Percentiles rank a stretch among this genome's conserved stretches.
Evolutionary conservation across 1,284 basidiomycete genomes (phyloP).

Genomic region (Leccinum subrobustum): DNA sequence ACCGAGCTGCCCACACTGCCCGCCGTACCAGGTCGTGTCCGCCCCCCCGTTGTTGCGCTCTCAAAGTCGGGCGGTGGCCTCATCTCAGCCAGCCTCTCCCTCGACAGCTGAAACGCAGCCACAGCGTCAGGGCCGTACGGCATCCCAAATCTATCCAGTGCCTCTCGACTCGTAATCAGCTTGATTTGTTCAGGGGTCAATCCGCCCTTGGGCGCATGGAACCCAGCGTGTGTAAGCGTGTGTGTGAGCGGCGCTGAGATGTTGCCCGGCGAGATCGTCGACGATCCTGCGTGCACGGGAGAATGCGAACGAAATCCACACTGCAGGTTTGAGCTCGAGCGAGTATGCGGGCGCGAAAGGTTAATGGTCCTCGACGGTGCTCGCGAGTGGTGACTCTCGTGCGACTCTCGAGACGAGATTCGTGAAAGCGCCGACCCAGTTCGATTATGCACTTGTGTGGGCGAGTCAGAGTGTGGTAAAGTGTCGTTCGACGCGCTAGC

Average conservation of each 20-base stretch:
- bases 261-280: slow-evolving; percentile 43
- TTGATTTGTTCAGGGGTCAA: slow-evolving; percentile 51
- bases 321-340: slow-evolving; percentile 35
- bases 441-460: slow-evolving; percentile 5
- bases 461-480: slow-evolving; percentile 15
- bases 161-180: slow-evolving; percentile 47
- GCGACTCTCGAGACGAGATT: slow-evolving; percentile 26
- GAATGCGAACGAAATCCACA: slow-evolving; percentile 19
- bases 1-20: not conserved
- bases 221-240: slow-evolving; percentile 48
- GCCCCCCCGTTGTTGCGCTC: slow-evolving; percentile 5
- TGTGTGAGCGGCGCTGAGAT: slow-evolving; percentile 53
- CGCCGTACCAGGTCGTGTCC: not conserved
- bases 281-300: slow-evolving; percentile 36
- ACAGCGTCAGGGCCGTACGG: slow-evolving; percentile 52
- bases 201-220: slow-evolving; percentile 47
- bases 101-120: slow-evolving; percentile 38
- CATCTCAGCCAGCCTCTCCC: slow-evolving; percentile 29
- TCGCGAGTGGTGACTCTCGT: slow-evolving; percentile 25
- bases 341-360: slow-evolving; percentile 26
- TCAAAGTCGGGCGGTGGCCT: slow-evolving; percentile 36
- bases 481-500: not conserved
- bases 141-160: slow-evolving; percentile 46
- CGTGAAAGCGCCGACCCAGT: slow-evolving; percentile 22
- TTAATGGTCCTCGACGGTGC: slow-evolving; percentile 13